Evolutionary conservation across 306 rosid genomes (phyloP), one percentile per base, ranked within the genome.

Genomic region (Canavalia ensiformis): DNA sequence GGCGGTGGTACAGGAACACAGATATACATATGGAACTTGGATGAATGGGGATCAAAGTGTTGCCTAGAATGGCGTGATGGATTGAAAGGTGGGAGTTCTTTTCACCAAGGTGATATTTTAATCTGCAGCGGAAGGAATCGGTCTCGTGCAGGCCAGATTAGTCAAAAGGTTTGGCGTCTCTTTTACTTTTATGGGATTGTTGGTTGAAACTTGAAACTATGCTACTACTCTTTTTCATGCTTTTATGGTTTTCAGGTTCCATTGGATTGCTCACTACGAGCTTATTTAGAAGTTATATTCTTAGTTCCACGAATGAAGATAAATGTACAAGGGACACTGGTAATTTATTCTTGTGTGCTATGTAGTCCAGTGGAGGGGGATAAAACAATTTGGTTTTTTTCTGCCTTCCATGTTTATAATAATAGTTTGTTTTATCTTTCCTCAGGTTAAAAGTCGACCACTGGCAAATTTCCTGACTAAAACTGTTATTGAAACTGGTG

Each of bases 241-340:
- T 82, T 58, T 42, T 63, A 25, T 50, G 29, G 50, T 70, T 63
- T 77, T 60, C 75, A 89, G 92, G 92, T 89, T 75, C 89, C 80
- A 70, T 49, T 89, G 77, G 92, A 89, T 81, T 89, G 77, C 65
- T 89, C 92, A 7, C 81, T 89, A 51, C 83, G 88, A 66, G 86
- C 92, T 68, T 89, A 89, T 75, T 72, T 89, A 51, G 92, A 89
- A 75, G 89, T 89, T 63, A 87, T 89, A 67, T 89, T 87, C 84
- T 85, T 87, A 70, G 84, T 87, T 65, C 92, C 92, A 2, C 81
- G 90, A 88, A 89, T 87, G 89, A 87, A 83, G 87, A 87, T 87
- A 60, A 73, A 65, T n/a, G 89, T 89, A 78, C 92, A 89, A 72
- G 66, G 85, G 71, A 85, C 86, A 33, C 77, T 58, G 89, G 90